phyloP scores from a whole-genome alignment of 1,139 yeast genomes.

The Arxiozyma telluris region DNA sequence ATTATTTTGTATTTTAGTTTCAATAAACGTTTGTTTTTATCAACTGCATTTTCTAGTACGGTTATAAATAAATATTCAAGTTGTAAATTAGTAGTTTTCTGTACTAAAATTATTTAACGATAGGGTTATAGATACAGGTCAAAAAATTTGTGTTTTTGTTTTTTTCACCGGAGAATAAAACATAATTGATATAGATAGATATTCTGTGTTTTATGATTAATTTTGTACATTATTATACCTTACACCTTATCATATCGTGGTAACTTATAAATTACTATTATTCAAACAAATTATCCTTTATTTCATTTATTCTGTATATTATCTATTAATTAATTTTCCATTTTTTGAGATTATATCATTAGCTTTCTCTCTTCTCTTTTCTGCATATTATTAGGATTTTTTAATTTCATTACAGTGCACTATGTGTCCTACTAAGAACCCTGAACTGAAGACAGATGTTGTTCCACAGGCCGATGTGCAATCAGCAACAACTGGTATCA shows the following conservation, averaged over 20 bases:
- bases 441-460: not conserved
- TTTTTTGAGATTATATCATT: too few relatives aligned
- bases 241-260: not conserved
- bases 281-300: not conserved
- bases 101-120: too few relatives aligned
- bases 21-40: constrained; percentile 1
- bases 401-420: too few relatives aligned
- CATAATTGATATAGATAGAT: not conserved
- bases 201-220: not conserved
- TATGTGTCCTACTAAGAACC: constrained; percentile 2
- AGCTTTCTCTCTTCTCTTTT: too few relatives aligned
- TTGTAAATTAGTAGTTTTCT: constrained; percentile 7
- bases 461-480: constrained; percentile 21
- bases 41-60: constrained; percentile 1
- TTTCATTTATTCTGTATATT: too few relatives aligned
- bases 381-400: not conserved
- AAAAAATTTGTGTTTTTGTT: too few relatives aligned
- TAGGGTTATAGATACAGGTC: not conserved
- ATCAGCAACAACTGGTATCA: constrained; percentile 9
- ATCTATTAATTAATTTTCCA: too few relatives aligned
- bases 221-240: not conserved
- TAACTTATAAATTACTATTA: not conserved
- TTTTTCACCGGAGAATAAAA: too few relatives aligned
- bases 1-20: constrained; percentile 16
- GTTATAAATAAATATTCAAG: constrained; percentile 5